These are phyloP conservation scores for Corchorus capsularis DNA, from an alignment of 345 rosid genomes.

Conservation along the genomic window DNA sequence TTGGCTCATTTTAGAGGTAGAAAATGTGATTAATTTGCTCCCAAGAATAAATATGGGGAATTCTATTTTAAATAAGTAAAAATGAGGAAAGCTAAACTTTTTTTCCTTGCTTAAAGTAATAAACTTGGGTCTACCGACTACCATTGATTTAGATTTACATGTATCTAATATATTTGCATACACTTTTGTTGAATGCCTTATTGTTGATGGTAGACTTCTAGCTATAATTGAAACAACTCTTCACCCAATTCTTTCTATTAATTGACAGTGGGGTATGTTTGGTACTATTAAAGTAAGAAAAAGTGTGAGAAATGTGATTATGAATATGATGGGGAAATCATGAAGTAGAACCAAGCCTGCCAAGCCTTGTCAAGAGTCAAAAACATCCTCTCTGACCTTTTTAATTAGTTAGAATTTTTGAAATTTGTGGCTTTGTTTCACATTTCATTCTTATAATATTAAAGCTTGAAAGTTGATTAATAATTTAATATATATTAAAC, in stretches of 20 bases:
- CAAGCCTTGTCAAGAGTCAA: neutral
- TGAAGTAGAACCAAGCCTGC: too few relatives aligned
- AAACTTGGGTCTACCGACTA: neutral
- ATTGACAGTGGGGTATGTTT: neutral
- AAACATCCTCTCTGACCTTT: neutral
- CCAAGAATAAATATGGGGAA: neutral
- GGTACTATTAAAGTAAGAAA: neutral
- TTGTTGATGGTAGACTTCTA: neutral
- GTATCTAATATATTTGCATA: neutral
- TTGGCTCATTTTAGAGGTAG: neutral
- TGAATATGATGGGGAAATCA: too few relatives aligned
- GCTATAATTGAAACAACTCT: neutral
- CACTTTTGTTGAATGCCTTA: conserved; percentile 11
- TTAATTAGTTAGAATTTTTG: neutral
- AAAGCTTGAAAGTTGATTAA: neutral
- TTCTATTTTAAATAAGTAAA: neutral
- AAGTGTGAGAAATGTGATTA: too few relatives aligned
- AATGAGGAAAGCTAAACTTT: neutral
- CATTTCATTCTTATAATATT: conserved; percentile 6
- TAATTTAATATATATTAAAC: neutral
- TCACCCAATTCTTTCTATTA: conserved; percentile 7
- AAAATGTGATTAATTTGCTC: neutral
- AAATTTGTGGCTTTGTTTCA: neutral
- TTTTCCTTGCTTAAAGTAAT: neutral
- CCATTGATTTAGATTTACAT: neutral